phyloP scores from a whole-genome alignment of 176 grass and related monocot species.

The Zea luxurians region DNA sequence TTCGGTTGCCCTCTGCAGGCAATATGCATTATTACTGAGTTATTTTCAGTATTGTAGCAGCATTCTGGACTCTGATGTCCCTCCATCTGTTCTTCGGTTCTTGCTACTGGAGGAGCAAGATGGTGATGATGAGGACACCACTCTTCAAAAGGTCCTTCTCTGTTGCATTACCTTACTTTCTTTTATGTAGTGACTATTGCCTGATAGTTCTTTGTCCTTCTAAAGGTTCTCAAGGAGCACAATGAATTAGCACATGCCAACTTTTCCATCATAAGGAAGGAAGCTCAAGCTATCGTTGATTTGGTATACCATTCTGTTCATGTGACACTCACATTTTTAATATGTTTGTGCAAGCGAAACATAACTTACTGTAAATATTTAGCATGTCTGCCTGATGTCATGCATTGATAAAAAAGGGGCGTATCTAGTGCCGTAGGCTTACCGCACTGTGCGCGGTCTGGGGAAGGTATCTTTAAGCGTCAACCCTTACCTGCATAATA shows the following conservation, averaged over 20 bases:
- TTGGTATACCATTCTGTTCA: slow-evolving; percentile 56
- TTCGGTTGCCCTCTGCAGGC: slow-evolving; percentile 54
- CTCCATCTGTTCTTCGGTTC: slow-evolving; percentile 68
- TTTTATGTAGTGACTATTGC: background rate
- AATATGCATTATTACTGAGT: slow-evolving; percentile 94
- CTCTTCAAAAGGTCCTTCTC: slow-evolving; percentile 77
- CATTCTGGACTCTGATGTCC: slow-evolving; percentile 84
- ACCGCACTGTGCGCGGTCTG: too few species aligned
- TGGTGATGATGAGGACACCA: slow-evolving; percentile 76
- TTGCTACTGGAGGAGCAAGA: slow-evolving; percentile 86
- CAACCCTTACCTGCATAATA: too few species aligned
- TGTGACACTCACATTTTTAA: background rate
- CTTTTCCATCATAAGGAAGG: slow-evolving; percentile 92
- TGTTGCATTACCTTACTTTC: slow-evolving; percentile 6
- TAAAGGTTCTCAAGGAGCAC: slow-evolving; percentile 83
- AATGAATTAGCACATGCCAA: slow-evolving; percentile 68
- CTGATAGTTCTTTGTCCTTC: slow-evolving; percentile 29
- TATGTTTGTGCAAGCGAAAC: slow-evolving; percentile 24
- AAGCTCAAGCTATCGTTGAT: slow-evolving; percentile 79
- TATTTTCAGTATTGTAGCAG: slow-evolving; percentile 93
- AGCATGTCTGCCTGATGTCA: background rate
- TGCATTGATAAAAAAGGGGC: background rate
- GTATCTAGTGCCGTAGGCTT: too few species aligned
- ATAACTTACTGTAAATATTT: slow-evolving; percentile 8
- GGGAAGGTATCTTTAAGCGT: too few species aligned